Evolutionary conservation across 2,329 filamentous ascomycete genomes (phyloP).

Genomic region (Coccinonectria pachysandricola): DNA sequence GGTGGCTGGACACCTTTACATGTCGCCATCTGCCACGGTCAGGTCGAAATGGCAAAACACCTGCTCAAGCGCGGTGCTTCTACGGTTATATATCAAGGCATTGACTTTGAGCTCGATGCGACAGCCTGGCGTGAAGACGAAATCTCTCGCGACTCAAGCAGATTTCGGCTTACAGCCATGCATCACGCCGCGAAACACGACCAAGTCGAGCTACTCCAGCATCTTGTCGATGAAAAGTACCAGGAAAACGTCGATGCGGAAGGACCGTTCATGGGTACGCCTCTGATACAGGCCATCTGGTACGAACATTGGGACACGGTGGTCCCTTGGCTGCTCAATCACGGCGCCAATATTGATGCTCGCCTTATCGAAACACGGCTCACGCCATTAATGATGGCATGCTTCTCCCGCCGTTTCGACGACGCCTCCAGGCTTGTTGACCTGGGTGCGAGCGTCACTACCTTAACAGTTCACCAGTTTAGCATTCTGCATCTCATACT

Average conservation of each 20-base stretch:
- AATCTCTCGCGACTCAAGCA: constrained; percentile 8
- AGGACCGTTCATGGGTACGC: constrained; percentile 18
- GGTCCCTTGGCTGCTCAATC: constrained; percentile 17
- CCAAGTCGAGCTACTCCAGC: constrained; percentile 11
- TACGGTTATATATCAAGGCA: constrained; percentile 15
- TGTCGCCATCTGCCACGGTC: constrained; percentile 16
- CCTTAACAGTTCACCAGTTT: constrained; percentile 15
- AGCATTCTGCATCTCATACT: constrained; percentile 19
- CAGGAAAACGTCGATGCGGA: constrained; percentile 13
- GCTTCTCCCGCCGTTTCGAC: constrained; percentile 18
- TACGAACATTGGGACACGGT: constrained; percentile 16
- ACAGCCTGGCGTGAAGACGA: constrained; percentile 14
- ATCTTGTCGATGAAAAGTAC: constrained; percentile 10
- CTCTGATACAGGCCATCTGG: constrained; percentile 18
- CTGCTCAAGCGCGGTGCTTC: constrained; percentile 15
- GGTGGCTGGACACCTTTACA: constrained; percentile 19
- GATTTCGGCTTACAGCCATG: constrained; percentile 15
- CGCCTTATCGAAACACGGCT: constrained; percentile 17
- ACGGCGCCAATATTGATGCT: constrained; percentile 15
- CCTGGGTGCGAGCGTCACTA: constrained; percentile 14
- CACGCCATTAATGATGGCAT: constrained; percentile 18
- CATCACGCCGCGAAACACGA: constrained; percentile 15
- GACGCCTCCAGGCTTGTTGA: constrained; percentile 17
- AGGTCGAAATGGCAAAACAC: constrained; percentile 16
- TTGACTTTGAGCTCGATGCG: constrained; percentile 15